phyloP scores from a whole-genome alignment of 371 early-diverging fungal species.

The Saksenaea vasiformis region DNA sequence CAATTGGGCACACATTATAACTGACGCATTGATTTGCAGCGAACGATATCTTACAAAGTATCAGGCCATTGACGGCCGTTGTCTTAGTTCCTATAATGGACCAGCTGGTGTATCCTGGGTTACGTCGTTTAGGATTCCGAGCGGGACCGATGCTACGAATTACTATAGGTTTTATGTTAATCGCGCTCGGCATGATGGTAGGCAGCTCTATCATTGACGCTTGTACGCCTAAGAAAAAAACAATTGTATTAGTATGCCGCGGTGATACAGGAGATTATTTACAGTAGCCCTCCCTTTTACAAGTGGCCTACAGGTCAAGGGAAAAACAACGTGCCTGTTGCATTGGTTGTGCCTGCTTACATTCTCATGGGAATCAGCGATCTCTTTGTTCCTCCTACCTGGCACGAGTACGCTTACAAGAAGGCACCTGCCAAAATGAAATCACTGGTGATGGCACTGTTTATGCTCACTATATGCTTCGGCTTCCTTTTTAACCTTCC shows the following conservation, averaged over 20 bases:
- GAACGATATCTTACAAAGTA: background rate
- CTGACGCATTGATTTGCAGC: background rate
- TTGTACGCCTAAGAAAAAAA: no score
- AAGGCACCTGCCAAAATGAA: constrained; percentile 63
- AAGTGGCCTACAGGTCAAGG: background rate
- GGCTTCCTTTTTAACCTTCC: constrained; percentile 59
- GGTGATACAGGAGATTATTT: background rate
- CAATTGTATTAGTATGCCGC: background rate
- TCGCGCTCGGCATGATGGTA: background rate
- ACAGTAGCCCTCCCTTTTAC: background rate
- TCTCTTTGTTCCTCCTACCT: constrained; percentile 60
- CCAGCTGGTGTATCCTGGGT: background rate
- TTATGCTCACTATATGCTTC: constrained; percentile 60
- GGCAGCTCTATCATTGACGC: background rate
- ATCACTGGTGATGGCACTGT: constrained; percentile 63
- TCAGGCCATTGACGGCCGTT: background rate
- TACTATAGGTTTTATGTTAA: background rate
- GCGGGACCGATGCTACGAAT: background rate
- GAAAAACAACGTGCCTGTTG: background rate
- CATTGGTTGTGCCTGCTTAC: background rate
- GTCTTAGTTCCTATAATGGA: background rate
- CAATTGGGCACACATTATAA: background rate
- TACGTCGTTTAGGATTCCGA: background rate
- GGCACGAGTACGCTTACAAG: constrained; percentile 69
- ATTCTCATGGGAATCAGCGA: background rate